Evolutionary conservation across 73 alveolate genomes (phyloP).

Genomic region (Strombidium stylifer): DNA sequence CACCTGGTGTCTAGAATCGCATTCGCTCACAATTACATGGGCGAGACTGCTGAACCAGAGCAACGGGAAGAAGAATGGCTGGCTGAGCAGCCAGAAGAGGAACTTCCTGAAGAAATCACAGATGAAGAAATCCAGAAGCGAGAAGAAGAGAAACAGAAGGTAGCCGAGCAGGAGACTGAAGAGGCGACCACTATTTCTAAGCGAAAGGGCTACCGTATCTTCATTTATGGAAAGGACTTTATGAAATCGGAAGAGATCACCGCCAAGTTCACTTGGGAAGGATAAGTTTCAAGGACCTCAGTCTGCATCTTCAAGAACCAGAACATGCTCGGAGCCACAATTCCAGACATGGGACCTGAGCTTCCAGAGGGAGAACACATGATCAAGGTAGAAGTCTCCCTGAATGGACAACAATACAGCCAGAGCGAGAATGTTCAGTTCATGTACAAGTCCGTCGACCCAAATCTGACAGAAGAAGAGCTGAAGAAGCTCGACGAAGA

Average conservation of each 20-base stretch:
- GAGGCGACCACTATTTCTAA: constrained; percentile 55
- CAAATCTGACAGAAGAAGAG: constrained; percentile 55
- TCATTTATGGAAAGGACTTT: constrained; percentile 46
- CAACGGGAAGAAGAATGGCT: constrained; percentile 80
- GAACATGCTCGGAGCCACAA: constrained; percentile 49
- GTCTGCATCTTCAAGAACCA: constrained; percentile 46
- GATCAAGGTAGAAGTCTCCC: constrained; percentile 41
- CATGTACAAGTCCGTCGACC: constrained; percentile 54
- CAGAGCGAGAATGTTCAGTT: constrained; percentile 9
- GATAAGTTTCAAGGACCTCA: too few relatives aligned
- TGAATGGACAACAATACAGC: constrained; percentile 50
- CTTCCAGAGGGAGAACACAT: constrained; percentile 55
- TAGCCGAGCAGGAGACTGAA: constrained; percentile 66
- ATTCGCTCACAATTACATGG: constrained; percentile 64
- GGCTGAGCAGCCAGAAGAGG: constrained; percentile 79
- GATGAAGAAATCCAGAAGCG: constrained; percentile 66
- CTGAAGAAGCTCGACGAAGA: constrained; percentile 60
- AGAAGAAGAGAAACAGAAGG: constrained; percentile 63
- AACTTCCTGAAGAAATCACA: constrained; percentile 55
- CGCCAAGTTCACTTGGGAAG: constrained; percentile 11
- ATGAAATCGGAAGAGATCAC: constrained; percentile 14
- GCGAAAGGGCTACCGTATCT: constrained; percentile 50
- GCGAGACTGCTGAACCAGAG: constrained; percentile 73
- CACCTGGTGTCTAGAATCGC: constrained; percentile 78
- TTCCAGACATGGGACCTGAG: constrained; percentile 70